Evolutionary conservation across 2,329 filamentous ascomycete species (phyloP), one percentile per base, ranked within the genome.

Genomic region (Epichloe uncinata): DNA sequence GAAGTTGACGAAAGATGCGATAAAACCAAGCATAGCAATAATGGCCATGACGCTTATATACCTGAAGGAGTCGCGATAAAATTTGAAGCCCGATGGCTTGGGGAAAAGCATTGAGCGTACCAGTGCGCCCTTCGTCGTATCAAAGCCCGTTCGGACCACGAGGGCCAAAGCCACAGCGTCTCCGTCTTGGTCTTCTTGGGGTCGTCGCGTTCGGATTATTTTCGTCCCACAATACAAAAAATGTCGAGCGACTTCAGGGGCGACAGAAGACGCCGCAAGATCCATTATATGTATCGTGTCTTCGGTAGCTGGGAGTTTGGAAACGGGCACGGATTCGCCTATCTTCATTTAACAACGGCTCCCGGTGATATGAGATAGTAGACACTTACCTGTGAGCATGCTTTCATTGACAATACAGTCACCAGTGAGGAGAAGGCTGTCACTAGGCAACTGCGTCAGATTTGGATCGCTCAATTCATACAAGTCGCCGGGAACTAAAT

Each of bases 321-420:
- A 95, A 1, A 98, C 91, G 2, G 93, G 94, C 4, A 98, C 90
- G 40, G 93, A 97, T 72, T 98, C 93, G 51, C 91, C 85, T 66
- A 33, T 6, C 30, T 12, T 7, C 22, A n/a, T 22, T 42, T 13
- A 47, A 26, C 3, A 18, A 13, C 35, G 38, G 30, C 26, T 34
- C 38, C 12, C 11, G 6, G 9, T 15, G 13, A 5, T 35, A 22
- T 15, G 16, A 33, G 26, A 26, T 5, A 41, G n/a, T 16, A 20
- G 73, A 81, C 15, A 33, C 57, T 48, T 57, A 67, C 67, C 67
- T 38, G 93, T 98, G 36, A 98, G 78, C 93, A 98, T 98, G 69
- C 93, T 97, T 68, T 98, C 93, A 61, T 98, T 98, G 56, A 98
- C 90, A 54, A 98, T 97, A 61, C 90, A 96, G 66, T 98, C 94